Evolutionary conservation across 2,329 filamentous ascomycete genomes (phyloP).

Genomic region (Coniochaeta ligniaria): DNA sequence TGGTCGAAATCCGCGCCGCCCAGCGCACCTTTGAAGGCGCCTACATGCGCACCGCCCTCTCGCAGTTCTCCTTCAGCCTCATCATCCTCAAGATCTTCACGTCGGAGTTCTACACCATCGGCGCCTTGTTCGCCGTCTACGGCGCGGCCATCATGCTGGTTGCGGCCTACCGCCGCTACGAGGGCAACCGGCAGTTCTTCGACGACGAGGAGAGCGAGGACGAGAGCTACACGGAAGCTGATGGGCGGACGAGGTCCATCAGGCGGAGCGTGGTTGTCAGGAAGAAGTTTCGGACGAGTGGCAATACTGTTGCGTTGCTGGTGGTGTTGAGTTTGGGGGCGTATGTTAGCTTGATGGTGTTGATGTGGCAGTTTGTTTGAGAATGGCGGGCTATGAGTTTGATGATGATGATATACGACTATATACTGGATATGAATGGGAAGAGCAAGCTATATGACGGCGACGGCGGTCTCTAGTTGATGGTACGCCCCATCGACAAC

Average conservation of each 20-base stretch:
- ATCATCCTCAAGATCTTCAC: constrained; percentile 97
- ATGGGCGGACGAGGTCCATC: constrained; percentile 11
- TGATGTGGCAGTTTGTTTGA: constrained; percentile 39
- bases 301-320: constrained; percentile 54
- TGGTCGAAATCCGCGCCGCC: constrained; percentile 89
- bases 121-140: constrained; percentile 91
- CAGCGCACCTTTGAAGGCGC: constrained; percentile 97
- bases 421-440: not conserved
- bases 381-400: not conserved
- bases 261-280: constrained; percentile 23
- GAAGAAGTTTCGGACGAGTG: constrained; percentile 56
- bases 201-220: constrained; percentile 37
- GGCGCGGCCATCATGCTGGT: constrained; percentile 78
- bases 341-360: constrained; percentile 48
- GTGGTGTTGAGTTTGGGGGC: constrained; percentile 49
- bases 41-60: constrained; percentile 89
- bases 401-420: not conserved
- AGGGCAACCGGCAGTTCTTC: constrained; percentile 94
- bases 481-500: not conserved
- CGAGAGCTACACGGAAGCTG: constrained; percentile 7
- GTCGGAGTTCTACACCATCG: constrained; percentile 90
- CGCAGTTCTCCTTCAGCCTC: constrained; percentile 91
- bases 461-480: not conserved
- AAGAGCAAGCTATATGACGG: not conserved
- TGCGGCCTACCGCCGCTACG: constrained; percentile 76